Evolutionary conservation across 495 filamentous ascomycete genomes (phyloP), one percentile per base, ranked within the genome.

Genomic region (Penicillium coffeae): DNA sequence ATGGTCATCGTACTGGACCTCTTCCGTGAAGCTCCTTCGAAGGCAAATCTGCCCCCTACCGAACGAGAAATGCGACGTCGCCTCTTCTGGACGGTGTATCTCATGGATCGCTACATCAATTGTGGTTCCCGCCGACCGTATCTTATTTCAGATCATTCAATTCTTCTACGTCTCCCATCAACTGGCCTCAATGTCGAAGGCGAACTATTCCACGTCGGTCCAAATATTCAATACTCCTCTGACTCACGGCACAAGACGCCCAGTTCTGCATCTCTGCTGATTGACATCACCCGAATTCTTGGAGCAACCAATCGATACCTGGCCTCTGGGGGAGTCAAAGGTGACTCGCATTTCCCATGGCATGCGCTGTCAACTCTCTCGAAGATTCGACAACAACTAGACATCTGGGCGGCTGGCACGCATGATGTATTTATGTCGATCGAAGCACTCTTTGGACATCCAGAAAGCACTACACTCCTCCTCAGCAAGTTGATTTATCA

Each of bases 261-360:
- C 50, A 85, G 86, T 20, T 82, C 83, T 52, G 82, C 74, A 33
- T 83, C 81, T 9, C 79, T 91, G 71, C 73, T 94, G 36, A 88
- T 91, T 54, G 88, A 90, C 57, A 90, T 94, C 48, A 83, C 80
- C 14, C 82, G 87, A 14, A 87, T 92, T 21, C 71, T 94, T 7
- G 88, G 88, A 15, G 81, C 82, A n/a, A 90, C 88, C 0, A 90
- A 90, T 51, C 81, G 84, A 50, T 94, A 94, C 64, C 74, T 92
- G 35, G 86, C 87, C 10, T 85, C 87, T 10, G 89, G 89, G 5
- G 89, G 89, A 19, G 87, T 90, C 42, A 92, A 90, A 62, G 87
- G 87, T 38, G 89, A 94, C 59, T 89, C 87, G 0, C 87, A 91
- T 58, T 92, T 92, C 54, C 88, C 88, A 13, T 94, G 89, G 89